A percentile compares a stretch with the other conserved stretches of the same genome.
phyloP scores from a whole-genome alignment of 1,284 basidiomycete species.

The Ustilago tritici region DNA sequence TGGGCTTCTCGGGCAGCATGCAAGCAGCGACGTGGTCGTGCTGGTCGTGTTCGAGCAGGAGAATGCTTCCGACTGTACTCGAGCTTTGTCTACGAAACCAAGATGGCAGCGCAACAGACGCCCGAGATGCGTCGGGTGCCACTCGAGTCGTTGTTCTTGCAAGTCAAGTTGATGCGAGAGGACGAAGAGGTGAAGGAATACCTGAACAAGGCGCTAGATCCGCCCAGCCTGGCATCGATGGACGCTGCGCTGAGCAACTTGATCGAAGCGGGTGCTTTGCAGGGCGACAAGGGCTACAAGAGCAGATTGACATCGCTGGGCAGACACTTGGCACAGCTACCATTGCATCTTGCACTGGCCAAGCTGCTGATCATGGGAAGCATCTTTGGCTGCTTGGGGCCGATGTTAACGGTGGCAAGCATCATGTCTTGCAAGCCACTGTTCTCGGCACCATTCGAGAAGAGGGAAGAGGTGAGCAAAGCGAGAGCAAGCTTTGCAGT shows the following conservation, averaged over 20 bases:
- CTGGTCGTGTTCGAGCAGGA: constrained; percentile 78
- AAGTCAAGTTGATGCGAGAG: constrained; percentile 84
- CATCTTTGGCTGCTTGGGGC: constrained; percentile 66
- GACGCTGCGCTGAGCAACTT: constrained; percentile 82
- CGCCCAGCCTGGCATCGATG: constrained; percentile 82
- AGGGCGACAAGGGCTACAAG: constrained; percentile 73
- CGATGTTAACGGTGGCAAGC: constrained; percentile 74
- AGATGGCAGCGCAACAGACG: constrained; percentile 77
- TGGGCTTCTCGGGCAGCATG: constrained; percentile 86
- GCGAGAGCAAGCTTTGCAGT: constrained; percentile 67
- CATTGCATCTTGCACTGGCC: constrained; percentile 87
- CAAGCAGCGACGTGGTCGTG: constrained; percentile 86
- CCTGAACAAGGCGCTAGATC: constrained; percentile 82
- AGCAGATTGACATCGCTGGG: constrained; percentile 82
- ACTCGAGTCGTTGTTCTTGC: constrained; percentile 83
- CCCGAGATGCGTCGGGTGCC: constrained; percentile 93
- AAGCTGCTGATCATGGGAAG: constrained; percentile 75
- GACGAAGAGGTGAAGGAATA: constrained; percentile 82
- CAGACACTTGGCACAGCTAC: constrained; percentile 82
- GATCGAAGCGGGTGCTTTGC: constrained; percentile 82
- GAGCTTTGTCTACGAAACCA: constrained; percentile 77
- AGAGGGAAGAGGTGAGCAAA: constrained; percentile 82
- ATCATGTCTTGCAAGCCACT: constrained; percentile 86
- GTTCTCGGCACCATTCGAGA: constrained; percentile 84
- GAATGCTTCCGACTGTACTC: constrained; percentile 78